Percentiles rank a stretch among this genome's conserved stretches.
phyloP scores from a whole-genome alignment of 2,329 filamentous ascomycete genomes.

The Daldinia sp. region DNA sequence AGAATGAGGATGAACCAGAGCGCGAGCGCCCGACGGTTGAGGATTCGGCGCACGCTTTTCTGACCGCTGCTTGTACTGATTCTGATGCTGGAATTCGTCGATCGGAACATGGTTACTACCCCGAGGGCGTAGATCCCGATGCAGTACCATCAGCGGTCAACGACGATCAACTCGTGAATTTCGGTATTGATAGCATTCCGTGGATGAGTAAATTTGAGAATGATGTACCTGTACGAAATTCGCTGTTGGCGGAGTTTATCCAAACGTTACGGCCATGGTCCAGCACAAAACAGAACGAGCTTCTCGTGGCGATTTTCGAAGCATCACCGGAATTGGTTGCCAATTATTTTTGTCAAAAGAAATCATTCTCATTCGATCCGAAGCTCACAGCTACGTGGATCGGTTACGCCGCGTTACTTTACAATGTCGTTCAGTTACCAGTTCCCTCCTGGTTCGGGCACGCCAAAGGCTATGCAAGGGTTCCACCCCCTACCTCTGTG shows the following conservation, averaged over 20 bases:
- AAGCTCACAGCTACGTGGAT: slow-evolving; percentile 96
- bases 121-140: slow-evolving; percentile 72
- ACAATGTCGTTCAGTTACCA: slow-evolving; percentile 80
- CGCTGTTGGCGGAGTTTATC: slow-evolving; percentile 81
- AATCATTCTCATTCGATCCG: slow-evolving; percentile 86
- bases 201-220: slow-evolving; percentile 76
- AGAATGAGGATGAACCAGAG: slow-evolving; percentile 56
- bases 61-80: slow-evolving; percentile 80
- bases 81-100: slow-evolving; percentile 79
- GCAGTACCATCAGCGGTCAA: slow-evolving; percentile 54
- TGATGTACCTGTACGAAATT: slow-evolving; percentile 81
- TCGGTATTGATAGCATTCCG: slow-evolving; percentile 76
- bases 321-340: slow-evolving; percentile 87
- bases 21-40: slow-evolving; percentile 64
- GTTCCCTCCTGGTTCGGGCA: slow-evolving; percentile 80
- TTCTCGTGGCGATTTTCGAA: slow-evolving; percentile 83
- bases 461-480: slow-evolving; percentile 68
- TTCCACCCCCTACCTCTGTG: slow-evolving; percentile 82
- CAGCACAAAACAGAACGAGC: slow-evolving; percentile 81
- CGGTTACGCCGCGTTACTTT: slow-evolving; percentile 89
- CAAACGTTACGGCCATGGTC: slow-evolving; percentile 86
- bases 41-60: slow-evolving; percentile 78
- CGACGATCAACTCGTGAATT: slow-evolving; percentile 65
- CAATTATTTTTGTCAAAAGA: slow-evolving; percentile 86
- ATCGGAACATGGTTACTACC: slow-evolving; percentile 86